phyloP scores from a whole-genome alignment of 805 yeast species.

The Hanseniaspora vineae region DNA sequence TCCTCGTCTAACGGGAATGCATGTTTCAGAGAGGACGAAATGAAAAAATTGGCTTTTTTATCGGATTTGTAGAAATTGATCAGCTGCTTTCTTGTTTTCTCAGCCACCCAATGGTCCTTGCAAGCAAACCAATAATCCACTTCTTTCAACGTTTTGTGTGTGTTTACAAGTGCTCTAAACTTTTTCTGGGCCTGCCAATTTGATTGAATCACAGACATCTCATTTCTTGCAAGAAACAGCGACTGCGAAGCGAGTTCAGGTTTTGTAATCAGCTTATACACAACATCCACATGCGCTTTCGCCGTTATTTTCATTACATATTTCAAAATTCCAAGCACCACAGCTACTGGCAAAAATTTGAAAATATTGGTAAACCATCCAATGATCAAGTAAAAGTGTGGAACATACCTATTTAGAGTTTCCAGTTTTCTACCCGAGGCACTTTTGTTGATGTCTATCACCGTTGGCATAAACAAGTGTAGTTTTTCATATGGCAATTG shows the following conservation, averaged over 20 bases:
- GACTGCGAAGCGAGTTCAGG: not conserved
- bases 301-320: not conserved
- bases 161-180: not conserved
- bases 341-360: not conserved
- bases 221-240: not conserved
- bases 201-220: not conserved
- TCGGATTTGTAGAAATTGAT: not conserved
- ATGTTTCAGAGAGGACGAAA: not conserved
- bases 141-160: not conserved
- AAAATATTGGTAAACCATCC: not conserved
- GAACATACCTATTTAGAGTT: not conserved
- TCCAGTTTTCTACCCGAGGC: not conserved
- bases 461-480: constrained; percentile 43
- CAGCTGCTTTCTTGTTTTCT: not conserved
- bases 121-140: not conserved
- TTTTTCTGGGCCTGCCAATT: not conserved
- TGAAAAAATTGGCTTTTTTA: not conserved
- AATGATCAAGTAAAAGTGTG: not conserved
- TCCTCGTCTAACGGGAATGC: not conserved
- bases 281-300: not conserved
- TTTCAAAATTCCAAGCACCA: not conserved
- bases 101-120: not conserved
- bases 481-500: constrained; percentile 32
- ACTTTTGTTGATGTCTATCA: constrained; percentile 14
- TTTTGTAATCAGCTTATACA: not conserved